phyloP scores from a whole-genome alignment of 768 basidiomycete genomes.

The Tricholoma sp. region DNA sequence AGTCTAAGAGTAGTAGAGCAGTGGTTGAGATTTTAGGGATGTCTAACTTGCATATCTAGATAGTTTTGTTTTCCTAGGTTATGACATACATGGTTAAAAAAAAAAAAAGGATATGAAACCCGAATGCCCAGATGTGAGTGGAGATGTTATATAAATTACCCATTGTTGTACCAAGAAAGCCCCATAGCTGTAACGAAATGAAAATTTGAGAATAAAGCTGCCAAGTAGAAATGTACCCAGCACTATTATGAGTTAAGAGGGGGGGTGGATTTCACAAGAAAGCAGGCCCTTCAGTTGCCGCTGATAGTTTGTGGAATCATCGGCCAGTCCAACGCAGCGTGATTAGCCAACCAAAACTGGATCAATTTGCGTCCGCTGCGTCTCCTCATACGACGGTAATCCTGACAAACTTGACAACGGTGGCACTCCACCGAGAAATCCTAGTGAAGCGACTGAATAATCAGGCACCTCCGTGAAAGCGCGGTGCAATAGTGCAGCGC shows the following conservation, averaged over 20 bases:
- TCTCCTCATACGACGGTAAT: slow-evolving; percentile 85
- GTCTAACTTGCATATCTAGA: background rate
- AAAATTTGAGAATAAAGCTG: too few species aligned
- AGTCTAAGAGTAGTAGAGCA: too few species aligned
- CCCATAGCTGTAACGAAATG: too few species aligned
- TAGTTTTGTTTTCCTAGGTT: too few species aligned
- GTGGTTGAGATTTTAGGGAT: background rate
- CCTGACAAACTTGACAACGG: slow-evolving; percentile 73
- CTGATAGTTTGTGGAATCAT: background rate
- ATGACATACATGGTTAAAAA: too few species aligned
- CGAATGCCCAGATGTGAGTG: too few species aligned
- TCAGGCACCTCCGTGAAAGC: slow-evolving; percentile 79
- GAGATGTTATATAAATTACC: too few species aligned
- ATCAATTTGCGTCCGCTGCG: slow-evolving; percentile 23
- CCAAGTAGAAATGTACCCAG: background rate
- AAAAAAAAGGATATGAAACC: too few species aligned
- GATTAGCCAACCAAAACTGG: slow-evolving; percentile 16
- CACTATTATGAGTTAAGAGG: background rate
- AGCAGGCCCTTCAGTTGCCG: background rate
- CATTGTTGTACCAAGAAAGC: too few species aligned
- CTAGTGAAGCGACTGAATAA: slow-evolving; percentile 78
- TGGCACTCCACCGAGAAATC: slow-evolving; percentile 89
- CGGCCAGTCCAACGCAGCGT: background rate
- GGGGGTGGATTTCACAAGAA: background rate
- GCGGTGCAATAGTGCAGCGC: slow-evolving; percentile 44